Evolutionary conservation across 2,329 filamentous ascomycete genomes (phyloP).

Genomic region (Talaromyces sp.): DNA sequence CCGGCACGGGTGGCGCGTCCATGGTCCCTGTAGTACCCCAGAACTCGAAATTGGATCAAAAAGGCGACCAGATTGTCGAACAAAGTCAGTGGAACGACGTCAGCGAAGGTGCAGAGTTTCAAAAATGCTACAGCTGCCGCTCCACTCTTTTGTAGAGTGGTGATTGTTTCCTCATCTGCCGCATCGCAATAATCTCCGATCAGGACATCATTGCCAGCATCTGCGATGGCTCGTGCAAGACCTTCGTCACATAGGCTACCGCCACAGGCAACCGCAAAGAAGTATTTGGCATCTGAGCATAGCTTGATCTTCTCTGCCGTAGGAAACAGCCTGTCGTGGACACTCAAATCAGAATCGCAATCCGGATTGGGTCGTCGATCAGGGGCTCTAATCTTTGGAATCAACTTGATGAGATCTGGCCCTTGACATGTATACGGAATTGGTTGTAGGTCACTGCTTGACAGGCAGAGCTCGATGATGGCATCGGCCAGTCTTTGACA

Average conservation of each 20-base stretch:
- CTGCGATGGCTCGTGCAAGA: neutral
- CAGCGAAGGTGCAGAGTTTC: neutral
- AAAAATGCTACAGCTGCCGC: neutral
- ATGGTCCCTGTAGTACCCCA: neutral
- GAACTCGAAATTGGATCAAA: neutral
- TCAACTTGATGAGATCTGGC: neutral
- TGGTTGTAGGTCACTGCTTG: neutral
- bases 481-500: neutral
- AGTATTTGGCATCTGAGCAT: neutral
- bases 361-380: neutral
- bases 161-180: neutral
- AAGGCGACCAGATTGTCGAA: neutral
- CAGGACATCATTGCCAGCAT: neutral
- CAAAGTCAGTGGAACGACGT: neutral
- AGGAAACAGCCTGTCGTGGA: neutral
- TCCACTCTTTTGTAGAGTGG: neutral
- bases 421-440: neutral
- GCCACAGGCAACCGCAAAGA: neutral
- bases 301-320: neutral
- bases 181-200: neutral
- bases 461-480: neutral
- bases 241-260: neutral
- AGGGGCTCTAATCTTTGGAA: neutral
- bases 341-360: neutral
- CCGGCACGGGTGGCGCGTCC: neutral